Evolutionary conservation across 2,329 filamentous ascomycete genomes (phyloP), one percentile per base, ranked within the genome.

Genomic region (Colletotrichum euphorbiae): DNA sequence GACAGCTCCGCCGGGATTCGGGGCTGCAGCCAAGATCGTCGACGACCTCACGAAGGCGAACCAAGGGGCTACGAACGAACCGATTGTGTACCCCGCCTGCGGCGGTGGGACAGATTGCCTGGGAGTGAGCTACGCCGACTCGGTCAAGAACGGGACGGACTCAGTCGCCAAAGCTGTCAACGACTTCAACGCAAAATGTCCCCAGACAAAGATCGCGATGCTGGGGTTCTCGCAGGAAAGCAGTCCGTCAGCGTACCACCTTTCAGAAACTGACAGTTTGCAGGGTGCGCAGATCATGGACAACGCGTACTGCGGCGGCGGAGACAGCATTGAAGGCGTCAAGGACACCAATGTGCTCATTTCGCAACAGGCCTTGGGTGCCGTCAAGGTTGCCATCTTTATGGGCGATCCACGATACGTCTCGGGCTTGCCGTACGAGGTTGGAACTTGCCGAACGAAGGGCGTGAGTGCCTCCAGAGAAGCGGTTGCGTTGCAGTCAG

Each of bases 261-360:
- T 1, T 1, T 9, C 69, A 11, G 31, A 1, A 3, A 13, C 56
- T 71, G 7, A 69, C 54, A 2, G 1, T 48, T 6, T 7, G 6
- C 40, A 89, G 83, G 88, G 88, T 15, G 87, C 85, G 3, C 86
- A 90, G 73, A 89, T 90, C 72, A 85, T 89, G 78, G 87, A 90
- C 71, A 87, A 88, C 70, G 87, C 87, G 2, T 75, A 90, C 50
- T 90, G 88, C 69, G 88, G 88, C n/a, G 88, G 88, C 36, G 82
- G 81, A 0, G 84, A 86, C 31, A 74, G 79, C 0, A 83, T 81
- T 19, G 76, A 82, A 55, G 81, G 82, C 28, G 81, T 82, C 68
- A 75, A 79, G 1, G 80, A 80, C 52, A 81, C 83, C 1, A 78
- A 80, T 0, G 77, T 83, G 1, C 78, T 78, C 2, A 75, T 87